These are phyloP conservation scores for Chaetomium strumarium DNA, from an alignment of 2,329 filamentous ascomycete species.

Conservation along the genomic window DNA sequence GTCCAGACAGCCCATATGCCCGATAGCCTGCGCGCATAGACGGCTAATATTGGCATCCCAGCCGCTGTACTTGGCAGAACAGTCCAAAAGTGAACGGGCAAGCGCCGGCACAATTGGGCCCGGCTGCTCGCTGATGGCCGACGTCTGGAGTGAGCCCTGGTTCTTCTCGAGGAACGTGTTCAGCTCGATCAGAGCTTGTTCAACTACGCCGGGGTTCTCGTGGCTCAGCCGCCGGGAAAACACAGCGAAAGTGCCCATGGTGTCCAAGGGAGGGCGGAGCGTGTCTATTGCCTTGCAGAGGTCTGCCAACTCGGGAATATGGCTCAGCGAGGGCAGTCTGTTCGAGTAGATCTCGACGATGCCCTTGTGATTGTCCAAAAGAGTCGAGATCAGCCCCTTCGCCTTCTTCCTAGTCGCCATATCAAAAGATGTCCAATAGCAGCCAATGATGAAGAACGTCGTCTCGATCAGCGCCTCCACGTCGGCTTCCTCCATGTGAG, in stretches of 20 bases:
- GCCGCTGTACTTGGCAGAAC: constrained; percentile 71
- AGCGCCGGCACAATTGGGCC: constrained; percentile 66
- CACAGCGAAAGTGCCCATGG: constrained; percentile 60
- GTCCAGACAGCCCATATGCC: constrained; percentile 85
- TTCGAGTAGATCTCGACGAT: constrained; percentile 62
- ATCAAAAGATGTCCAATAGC: constrained; percentile 69
- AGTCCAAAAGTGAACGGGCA: constrained; percentile 75
- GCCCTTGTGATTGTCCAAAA: constrained; percentile 57
- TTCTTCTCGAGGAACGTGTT: constrained; percentile 64
- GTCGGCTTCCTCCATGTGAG: constrained; percentile 69
- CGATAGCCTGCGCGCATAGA: constrained; percentile 75
- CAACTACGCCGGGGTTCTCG: constrained; percentile 80
- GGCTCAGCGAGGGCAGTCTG: constrained; percentile 70
- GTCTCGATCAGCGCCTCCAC: constrained; percentile 76
- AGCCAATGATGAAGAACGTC: constrained; percentile 79
- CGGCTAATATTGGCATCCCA: constrained; percentile 60
- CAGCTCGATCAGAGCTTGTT: constrained; percentile 74
- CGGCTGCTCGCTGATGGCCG: constrained; percentile 76
- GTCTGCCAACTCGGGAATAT: constrained; percentile 62
- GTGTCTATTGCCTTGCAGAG: constrained; percentile 60
- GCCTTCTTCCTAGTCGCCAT: constrained; percentile 53
- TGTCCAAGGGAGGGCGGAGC: constrained; percentile 60
- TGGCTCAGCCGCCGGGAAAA: constrained; percentile 71
- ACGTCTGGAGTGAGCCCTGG: constrained; percentile 73
- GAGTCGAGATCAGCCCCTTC: constrained; percentile 54